phyloP scores from a whole-genome alignment of 139 green algal species.

The Edaphochlamys debaryana region DNA sequence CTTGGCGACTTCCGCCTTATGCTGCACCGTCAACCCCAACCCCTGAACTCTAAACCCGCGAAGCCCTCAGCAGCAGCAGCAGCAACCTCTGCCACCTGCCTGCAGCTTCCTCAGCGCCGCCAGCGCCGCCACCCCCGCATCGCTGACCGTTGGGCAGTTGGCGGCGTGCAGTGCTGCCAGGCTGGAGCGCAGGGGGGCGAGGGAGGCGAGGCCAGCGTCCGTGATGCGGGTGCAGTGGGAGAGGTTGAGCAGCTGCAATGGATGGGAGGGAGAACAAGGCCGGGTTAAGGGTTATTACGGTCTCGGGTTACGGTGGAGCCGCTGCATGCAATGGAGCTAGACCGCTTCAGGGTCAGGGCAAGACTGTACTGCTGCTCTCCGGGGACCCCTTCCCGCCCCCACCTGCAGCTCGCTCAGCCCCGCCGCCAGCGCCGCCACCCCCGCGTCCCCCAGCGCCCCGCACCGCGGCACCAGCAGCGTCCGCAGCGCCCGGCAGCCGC shows the following conservation, averaged over 20 bases:
- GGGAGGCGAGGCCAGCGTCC: slow-evolving; percentile 25
- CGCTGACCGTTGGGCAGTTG: slow-evolving; percentile 17
- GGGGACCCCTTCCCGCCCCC: too few relatives aligned
- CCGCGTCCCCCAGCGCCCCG: slow-evolving; percentile 25
- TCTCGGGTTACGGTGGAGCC: too few relatives aligned
- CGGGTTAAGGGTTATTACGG: too few relatives aligned
- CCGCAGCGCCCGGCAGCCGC: slow-evolving; percentile 7
- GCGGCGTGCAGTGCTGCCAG: slow-evolving; percentile 27
- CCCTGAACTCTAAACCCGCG: too few relatives aligned
- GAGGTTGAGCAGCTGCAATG: slow-evolving; percentile 46
- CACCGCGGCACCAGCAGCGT: slow-evolving; percentile 50
- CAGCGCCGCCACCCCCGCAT: slow-evolving; percentile 46
- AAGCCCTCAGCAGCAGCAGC: too few relatives aligned
- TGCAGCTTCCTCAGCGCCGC: slow-evolving; percentile 42
- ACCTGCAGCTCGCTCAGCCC: slow-evolving; percentile 34
- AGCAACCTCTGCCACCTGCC: too few relatives aligned
- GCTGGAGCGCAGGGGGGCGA: neutral
- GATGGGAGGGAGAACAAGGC: neutral
- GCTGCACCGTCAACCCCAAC: too few relatives aligned
- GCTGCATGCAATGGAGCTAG: too few relatives aligned
- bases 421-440: slow-evolving; percentile 26
- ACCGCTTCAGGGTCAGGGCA: too few relatives aligned
- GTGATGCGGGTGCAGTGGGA: slow-evolving; percentile 35
- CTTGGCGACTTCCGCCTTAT: too few relatives aligned
- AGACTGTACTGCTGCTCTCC: too few relatives aligned